These are phyloP conservation scores for Trichoderma atroviride DNA, from an alignment of 2,329 filamentous ascomycete species.

Conservation along the genomic window DNA sequence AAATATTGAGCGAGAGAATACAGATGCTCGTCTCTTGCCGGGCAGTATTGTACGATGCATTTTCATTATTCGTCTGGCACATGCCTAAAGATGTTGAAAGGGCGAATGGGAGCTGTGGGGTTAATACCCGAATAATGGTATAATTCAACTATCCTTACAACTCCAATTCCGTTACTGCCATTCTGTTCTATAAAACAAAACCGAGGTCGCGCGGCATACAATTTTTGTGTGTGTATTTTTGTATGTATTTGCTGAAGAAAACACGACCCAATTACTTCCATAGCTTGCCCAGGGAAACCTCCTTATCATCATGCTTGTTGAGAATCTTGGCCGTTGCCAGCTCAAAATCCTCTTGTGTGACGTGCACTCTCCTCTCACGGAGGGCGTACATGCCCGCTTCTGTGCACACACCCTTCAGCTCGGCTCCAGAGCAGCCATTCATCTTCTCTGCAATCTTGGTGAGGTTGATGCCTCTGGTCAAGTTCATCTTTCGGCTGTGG, in stretches of 20 bases:
- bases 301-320: slow-evolving; percentile 99
- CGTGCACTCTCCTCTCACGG: slow-evolving; percentile 91
- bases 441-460: slow-evolving; percentile 99
- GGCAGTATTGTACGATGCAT: background rate
- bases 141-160: slow-evolving; percentile 42
- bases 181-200: slow-evolving; percentile 34
- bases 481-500: slow-evolving; percentile 97
- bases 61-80: background rate
- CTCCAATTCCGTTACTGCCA: slow-evolving; percentile 36
- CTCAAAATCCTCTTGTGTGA: slow-evolving; percentile 99
- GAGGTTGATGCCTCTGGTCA: slow-evolving; percentile 95
- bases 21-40: background rate
- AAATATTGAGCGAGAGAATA: no score
- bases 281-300: slow-evolving; percentile 84
- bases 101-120: background rate
- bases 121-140: slow-evolving; percentile 36
- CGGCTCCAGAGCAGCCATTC: slow-evolving; percentile 97
- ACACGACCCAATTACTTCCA: slow-evolving; percentile 50
- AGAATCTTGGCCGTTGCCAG: slow-evolving; percentile 97
- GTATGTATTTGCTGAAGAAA: slow-evolving; percentile 9
- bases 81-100: background rate
- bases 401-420: slow-evolving; percentile 98
- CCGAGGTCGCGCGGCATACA: slow-evolving; percentile 16
- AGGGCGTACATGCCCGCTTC: slow-evolving; percentile 98
- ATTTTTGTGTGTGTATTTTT: background rate